phyloP scores from a whole-genome alignment of 2,329 filamentous ascomycete genomes.

The Biscogniauxia sp. region DNA sequence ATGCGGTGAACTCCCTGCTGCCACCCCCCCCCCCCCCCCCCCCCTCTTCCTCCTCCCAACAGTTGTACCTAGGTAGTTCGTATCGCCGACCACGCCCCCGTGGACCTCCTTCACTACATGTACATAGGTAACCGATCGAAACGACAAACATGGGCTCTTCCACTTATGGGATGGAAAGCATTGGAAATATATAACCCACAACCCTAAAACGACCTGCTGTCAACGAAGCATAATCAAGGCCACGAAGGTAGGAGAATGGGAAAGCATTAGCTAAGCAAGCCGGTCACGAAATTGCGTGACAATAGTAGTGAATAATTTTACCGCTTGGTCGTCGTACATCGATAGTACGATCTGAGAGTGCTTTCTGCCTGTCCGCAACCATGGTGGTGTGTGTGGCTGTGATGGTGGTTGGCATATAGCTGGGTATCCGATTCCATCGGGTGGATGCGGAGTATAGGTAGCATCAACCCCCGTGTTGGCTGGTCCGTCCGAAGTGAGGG shows the following conservation, averaged over 20 bases:
- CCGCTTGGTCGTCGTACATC: not conserved
- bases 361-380: not conserved
- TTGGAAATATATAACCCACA: too few relatives aligned
- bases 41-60: too few relatives aligned
- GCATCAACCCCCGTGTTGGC: not conserved
- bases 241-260: not conserved
- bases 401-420: not conserved
- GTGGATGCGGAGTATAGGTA: not conserved
- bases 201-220: too few relatives aligned
- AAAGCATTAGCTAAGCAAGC: not conserved
- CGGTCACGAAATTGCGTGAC: not conserved
- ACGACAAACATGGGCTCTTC: not conserved
- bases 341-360: not conserved
- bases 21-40: too few relatives aligned
- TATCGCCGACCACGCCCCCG: not conserved
- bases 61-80: too few relatives aligned
- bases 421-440: not conserved
- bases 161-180: too few relatives aligned
- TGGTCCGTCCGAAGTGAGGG: not conserved
- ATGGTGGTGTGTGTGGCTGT: not conserved
- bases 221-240: not conserved
- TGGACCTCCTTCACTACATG: not conserved
- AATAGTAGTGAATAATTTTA: not conserved
- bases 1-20: not conserved
- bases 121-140: not conserved